Conservation (phyloP, 1,284 basidiomycete genomes). For the Anthracocystis walkeri region DNA sequence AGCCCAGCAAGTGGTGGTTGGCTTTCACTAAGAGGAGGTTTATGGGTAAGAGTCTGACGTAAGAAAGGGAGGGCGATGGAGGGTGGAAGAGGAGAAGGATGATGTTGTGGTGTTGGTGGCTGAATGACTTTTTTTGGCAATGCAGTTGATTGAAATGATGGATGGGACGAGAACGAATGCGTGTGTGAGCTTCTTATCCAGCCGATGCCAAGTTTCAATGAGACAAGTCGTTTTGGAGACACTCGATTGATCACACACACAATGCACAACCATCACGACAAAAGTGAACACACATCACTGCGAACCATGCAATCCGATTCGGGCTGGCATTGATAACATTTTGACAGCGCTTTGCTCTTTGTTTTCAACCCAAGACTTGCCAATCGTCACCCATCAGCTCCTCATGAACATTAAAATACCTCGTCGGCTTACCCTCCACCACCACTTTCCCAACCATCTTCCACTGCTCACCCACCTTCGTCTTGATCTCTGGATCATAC, state of each 20-base stretch:
- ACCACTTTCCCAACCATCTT: slow-evolving; percentile 38
- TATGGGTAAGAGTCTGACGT: slow-evolving; percentile 67
- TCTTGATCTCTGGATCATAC: slow-evolving; percentile 76
- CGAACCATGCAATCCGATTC: too few species aligned
- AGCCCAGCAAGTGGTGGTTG: slow-evolving; percentile 99
- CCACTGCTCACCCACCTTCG: slow-evolving; percentile 73
- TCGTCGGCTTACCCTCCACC: slow-evolving; percentile 65
- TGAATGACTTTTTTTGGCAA: too few species aligned
- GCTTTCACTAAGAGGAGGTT: slow-evolving; percentile 78
- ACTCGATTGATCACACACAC: too few species aligned
- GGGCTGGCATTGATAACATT: too few species aligned
- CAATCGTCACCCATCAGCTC: slow-evolving; percentile 75
- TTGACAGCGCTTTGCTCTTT: too few species aligned
- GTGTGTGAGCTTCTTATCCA: too few species aligned
- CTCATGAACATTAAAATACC: slow-evolving; percentile 86
- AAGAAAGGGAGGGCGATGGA: not conserved
- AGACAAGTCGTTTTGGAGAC: too few species aligned
- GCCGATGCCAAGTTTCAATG: too few species aligned
- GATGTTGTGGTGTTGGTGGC: not conserved
- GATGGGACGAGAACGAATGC: too few species aligned
- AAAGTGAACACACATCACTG: too few species aligned
- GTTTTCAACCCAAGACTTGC: slow-evolving; percentile 53
- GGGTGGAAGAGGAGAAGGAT: not conserved
- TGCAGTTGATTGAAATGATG: too few species aligned
- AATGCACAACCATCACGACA: too few species aligned